Evolutionary conservation across 495 filamentous ascomycete genomes (phyloP).

Genomic region (Aspergillus conjunctus): DNA sequence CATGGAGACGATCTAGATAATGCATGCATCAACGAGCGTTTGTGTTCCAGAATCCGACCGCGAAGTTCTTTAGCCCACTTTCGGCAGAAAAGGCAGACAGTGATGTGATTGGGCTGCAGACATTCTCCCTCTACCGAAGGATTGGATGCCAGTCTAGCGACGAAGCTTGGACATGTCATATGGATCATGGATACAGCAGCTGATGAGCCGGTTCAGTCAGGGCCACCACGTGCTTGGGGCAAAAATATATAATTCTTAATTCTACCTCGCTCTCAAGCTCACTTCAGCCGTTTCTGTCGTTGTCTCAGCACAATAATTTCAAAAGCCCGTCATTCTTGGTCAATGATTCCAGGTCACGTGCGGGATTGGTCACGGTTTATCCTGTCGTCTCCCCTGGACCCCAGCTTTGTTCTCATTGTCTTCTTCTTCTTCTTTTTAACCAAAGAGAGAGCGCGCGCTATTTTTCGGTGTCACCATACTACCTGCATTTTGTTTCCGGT

Average conservation of each 20-base stretch:
- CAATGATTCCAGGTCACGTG: slow-evolving; percentile 12
- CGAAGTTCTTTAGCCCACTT: slow-evolving; percentile 15
- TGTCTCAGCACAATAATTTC: background rate
- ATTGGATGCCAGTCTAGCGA: slow-evolving; percentile 16
- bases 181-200: slow-evolving; percentile 15
- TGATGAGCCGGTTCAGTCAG: slow-evolving; percentile 10
- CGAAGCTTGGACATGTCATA: slow-evolving; percentile 28
- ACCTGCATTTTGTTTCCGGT: slow-evolving; percentile 23
- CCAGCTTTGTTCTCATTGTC: slow-evolving; percentile 15
- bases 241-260: slow-evolving; percentile 25
- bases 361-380: background rate
- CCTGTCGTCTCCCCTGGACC: slow-evolving; percentile 11
- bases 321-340: background rate
- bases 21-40: slow-evolving; percentile 10
- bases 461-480: slow-evolving; percentile 21
- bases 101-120: slow-evolving; percentile 25
- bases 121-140: slow-evolving; percentile 14
- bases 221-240: slow-evolving; percentile 19
- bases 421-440: slow-evolving; percentile 1
- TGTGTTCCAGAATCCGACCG: background rate
- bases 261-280: slow-evolving; percentile 3
- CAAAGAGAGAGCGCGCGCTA: slow-evolving; percentile 8
- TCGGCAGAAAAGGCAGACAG: slow-evolving; percentile 3
- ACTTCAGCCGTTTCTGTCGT: background rate
- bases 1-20: slow-evolving; percentile 8